Evolutionary conservation across 345 rosid species (phyloP).

Genomic region (Abelmoschus esculentus): DNA sequence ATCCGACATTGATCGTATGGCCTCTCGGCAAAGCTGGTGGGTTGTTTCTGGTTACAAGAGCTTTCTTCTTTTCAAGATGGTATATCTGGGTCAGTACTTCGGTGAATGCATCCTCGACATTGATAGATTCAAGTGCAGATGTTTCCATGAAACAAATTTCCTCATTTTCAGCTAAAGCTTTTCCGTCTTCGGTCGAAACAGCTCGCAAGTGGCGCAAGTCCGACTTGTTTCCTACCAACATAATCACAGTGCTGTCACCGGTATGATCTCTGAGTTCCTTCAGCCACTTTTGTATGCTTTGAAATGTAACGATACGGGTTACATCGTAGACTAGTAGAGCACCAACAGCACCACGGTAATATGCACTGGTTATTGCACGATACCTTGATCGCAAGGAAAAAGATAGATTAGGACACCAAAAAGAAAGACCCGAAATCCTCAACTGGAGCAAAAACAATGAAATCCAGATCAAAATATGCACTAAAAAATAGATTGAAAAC

Average conservation of each 20-base stretch:
- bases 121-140: constrained; percentile 73
- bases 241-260: constrained; percentile 69
- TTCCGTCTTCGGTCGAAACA: constrained; percentile 58
- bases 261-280: constrained; percentile 87
- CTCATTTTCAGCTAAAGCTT: constrained; percentile 62
- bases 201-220: constrained; percentile 86
- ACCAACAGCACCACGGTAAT: constrained; percentile 85
- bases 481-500: neutral
- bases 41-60: constrained; percentile 70
- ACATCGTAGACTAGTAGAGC: constrained; percentile 81
- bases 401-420: neutral
- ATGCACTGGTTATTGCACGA: constrained; percentile 88
- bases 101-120: constrained; percentile 74
- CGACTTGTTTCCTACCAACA: constrained; percentile 90
- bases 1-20: constrained; percentile 55
- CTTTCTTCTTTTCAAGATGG: constrained; percentile 63
- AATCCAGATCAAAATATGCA: neutral
- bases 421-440: neutral
- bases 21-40: constrained; percentile 80
- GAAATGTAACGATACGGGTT: constrained; percentile 70
- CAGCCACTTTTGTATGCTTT: constrained; percentile 81
- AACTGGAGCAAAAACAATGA: neutral
- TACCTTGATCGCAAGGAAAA: constrained; percentile 27
- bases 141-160: constrained; percentile 76
- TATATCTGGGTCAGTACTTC: constrained; percentile 81